These are phyloP conservation scores for Ziziphus jujuba DNA, from an alignment of 306 rosid genomes.

Conservation along the genomic window DNA sequence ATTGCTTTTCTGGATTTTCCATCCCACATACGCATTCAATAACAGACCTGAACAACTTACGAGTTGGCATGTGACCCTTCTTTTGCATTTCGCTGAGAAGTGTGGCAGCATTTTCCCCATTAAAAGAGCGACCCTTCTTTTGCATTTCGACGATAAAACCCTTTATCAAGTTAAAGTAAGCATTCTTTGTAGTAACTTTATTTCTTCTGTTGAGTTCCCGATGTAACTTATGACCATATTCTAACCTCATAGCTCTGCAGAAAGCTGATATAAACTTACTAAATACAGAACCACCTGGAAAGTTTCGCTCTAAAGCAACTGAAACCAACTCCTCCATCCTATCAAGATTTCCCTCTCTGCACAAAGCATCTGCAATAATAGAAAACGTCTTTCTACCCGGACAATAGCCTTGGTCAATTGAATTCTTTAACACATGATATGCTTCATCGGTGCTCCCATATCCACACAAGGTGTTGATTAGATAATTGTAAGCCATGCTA, in stretches of 20 bases:
- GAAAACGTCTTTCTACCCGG: constrained; percentile 50
- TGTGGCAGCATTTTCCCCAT: constrained; percentile 65
- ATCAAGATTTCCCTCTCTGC: constrained; percentile 54
- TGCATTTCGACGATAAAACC: constrained; percentile 74
- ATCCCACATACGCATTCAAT: constrained; percentile 43
- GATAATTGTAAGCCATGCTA: constrained; percentile 64
- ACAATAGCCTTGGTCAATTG: constrained; percentile 42
- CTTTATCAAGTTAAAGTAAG: constrained; percentile 52
- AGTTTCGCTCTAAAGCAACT: constrained; percentile 44
- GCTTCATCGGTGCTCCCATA: constrained; percentile 58
- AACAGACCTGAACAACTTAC: constrained; percentile 40
- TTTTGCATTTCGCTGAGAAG: constrained; percentile 80
- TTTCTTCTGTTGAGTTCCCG: constrained; percentile 40
- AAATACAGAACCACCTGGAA: constrained; percentile 36
- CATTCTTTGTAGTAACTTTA: constrained; percentile 17
- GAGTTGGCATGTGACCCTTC: constrained; percentile 43
- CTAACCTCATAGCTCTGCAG: constrained; percentile 54
- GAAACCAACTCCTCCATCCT: constrained; percentile 73
- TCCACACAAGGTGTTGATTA: constrained; percentile 65
- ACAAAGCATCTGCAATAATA: constrained; percentile 50
- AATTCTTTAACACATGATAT: constrained; percentile 37
- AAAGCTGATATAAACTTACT: constrained; percentile 54
- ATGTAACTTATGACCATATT: constrained; percentile 56
- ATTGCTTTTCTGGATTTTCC: constrained; percentile 47
- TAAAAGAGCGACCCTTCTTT: constrained; percentile 56